These are phyloP conservation scores for Coemansia sp. DNA, from an alignment of 371 early-diverging fungal species.

Conservation along the genomic window DNA sequence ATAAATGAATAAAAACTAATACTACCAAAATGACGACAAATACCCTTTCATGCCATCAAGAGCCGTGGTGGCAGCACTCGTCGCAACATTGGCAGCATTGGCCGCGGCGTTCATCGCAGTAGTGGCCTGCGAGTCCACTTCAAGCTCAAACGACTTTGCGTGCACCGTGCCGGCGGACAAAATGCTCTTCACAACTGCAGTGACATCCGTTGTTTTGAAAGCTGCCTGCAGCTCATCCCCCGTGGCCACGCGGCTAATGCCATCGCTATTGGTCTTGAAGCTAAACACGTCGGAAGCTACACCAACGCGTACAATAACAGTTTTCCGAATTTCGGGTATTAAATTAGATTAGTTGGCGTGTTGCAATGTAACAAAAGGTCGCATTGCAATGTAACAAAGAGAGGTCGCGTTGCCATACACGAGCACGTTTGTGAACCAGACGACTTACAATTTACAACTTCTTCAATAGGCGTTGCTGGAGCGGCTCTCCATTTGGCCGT, in stretches of 20 bases:
- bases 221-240: slow-evolving; percentile 33
- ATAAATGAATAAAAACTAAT: neutral
- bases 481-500: slow-evolving; percentile 43
- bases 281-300: slow-evolving; percentile 28
- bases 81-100: slow-evolving; percentile 39
- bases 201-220: slow-evolving; percentile 37
- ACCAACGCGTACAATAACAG: neutral
- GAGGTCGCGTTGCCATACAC: neutral
- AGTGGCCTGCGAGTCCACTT: slow-evolving; percentile 43
- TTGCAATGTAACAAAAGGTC: neutral
- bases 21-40: slow-evolving; percentile 44
- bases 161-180: slow-evolving; percentile 31
- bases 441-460: slow-evolving; percentile 46
- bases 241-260: slow-evolving; percentile 29
- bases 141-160: slow-evolving; percentile 37
- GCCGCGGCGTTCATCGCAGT: slow-evolving; percentile 41
- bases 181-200: slow-evolving; percentile 43
- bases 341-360: neutral
- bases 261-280: slow-evolving; percentile 22
- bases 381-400: neutral
- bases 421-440: neutral
- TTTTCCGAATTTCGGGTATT: neutral
- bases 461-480: slow-evolving; percentile 36
- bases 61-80: slow-evolving; percentile 40
- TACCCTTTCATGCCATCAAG: slow-evolving; percentile 38